Conservation (phyloP, 176 grass and related monocot genomes). For the Bonia amplexicaulis region DNA sequence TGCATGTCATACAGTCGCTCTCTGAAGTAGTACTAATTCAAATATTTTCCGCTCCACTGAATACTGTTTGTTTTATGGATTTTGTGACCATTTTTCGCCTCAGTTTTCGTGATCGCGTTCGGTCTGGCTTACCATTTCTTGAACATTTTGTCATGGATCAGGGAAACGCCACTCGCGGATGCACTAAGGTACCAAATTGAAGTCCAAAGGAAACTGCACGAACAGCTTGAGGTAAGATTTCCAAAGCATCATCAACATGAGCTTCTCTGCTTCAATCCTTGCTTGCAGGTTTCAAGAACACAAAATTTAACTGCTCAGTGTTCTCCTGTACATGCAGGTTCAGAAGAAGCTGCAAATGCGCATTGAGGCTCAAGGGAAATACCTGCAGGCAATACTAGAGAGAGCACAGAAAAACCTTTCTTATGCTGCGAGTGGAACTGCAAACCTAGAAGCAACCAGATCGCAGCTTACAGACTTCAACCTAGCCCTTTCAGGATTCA, state of each 20-base stretch:
- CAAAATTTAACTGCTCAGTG: background rate
- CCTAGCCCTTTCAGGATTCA: slow-evolving; percentile 62
- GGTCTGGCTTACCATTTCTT: slow-evolving; percentile 9
- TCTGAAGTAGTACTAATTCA: background rate
- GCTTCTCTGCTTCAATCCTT: background rate
- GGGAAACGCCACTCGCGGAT: slow-evolving; percentile 74
- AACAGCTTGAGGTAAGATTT: slow-evolving; percentile 68
- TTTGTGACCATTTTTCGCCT: background rate
- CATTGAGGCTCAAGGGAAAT: slow-evolving; percentile 97
- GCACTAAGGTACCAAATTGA: slow-evolving; percentile 75
- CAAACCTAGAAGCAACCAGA: slow-evolving; percentile 49
- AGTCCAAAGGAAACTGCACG: slow-evolving; percentile 73
- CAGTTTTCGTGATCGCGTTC: background rate
- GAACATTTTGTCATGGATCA: slow-evolving; percentile 12
- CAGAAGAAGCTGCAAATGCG: slow-evolving; percentile 94
- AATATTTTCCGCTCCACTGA: background rate
- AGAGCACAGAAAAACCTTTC: slow-evolving; percentile 68
- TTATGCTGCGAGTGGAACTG: slow-evolving; percentile 32
- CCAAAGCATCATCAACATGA: background rate
- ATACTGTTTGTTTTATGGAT: background rate
- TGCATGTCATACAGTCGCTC: background rate
- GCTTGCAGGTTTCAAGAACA: background rate
- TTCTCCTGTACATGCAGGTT: slow-evolving; percentile 41
- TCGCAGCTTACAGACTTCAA: slow-evolving; percentile 61
- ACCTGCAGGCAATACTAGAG: slow-evolving; percentile 71